A percentile compares a stretch with the other conserved stretches of the same genome.
phyloP scores from a whole-genome alignment of 345 rosid genomes.

The Hypericum androsaemum region DNA sequence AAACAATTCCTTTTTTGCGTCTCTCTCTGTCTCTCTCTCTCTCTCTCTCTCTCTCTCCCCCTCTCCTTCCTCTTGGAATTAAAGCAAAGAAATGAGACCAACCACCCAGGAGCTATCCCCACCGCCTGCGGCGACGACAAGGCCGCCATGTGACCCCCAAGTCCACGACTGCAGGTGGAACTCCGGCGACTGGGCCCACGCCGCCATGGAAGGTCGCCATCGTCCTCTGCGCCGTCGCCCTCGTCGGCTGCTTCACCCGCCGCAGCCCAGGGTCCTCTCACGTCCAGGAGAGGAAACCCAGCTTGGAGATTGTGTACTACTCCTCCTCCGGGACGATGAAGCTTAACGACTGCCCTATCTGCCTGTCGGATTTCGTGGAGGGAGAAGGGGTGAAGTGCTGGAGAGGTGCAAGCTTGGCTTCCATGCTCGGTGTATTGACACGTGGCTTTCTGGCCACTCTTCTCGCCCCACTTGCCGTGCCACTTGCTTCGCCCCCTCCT shows the following conservation, averaged over 20 bases:
- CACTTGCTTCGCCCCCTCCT: slow-evolving; percentile 3
- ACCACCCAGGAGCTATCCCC: slow-evolving; percentile 10
- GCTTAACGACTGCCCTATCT: slow-evolving; percentile 17
- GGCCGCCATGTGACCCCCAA: slow-evolving; percentile 22
- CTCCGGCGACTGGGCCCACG: slow-evolving; percentile 41
- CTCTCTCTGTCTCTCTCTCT: too few relatives aligned
- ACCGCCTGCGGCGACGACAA: slow-evolving; percentile 16
- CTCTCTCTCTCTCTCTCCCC: too few relatives aligned
- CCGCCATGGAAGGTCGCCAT: slow-evolving; percentile 33
- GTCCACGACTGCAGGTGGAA: slow-evolving; percentile 32
- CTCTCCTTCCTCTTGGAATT: too few relatives aligned
- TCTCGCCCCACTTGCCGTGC: slow-evolving; percentile 25
- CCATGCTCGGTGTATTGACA: slow-evolving; percentile 16
- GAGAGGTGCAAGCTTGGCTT: slow-evolving; percentile 20
- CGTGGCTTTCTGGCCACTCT: slow-evolving; percentile 15
- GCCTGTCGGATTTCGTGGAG: slow-evolving; percentile 25
- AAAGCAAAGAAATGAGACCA: not conserved
- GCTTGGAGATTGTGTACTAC: slow-evolving; percentile 5
- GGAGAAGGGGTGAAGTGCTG: slow-evolving; percentile 18
- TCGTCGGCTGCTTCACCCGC: slow-evolving; percentile 49
- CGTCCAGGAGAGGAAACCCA: slow-evolving; percentile 27
- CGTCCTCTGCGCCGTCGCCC: slow-evolving; percentile 48
- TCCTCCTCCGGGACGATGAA: not conserved
- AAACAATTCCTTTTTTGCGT: slow-evolving; percentile 2
- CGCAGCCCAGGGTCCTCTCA: too few relatives aligned